Conservation (phyloP, 176 grass and related monocot genomes). For the Typha latifolia region DNA sequence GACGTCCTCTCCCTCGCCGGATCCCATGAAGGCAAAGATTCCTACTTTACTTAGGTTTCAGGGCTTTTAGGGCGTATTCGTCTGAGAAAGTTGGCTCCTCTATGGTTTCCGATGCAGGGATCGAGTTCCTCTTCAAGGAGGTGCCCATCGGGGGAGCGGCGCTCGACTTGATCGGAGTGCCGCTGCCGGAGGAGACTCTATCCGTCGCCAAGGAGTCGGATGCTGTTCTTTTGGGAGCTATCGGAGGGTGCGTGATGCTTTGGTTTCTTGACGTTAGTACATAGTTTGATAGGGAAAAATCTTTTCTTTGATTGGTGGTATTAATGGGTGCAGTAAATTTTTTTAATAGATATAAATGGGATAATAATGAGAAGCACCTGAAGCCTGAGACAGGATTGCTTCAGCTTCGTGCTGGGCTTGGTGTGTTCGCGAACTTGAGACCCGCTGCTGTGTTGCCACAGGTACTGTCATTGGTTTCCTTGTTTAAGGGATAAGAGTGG, state of each 20-base stretch:
- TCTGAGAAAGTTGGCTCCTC: not conserved
- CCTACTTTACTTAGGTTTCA: slow-evolving; percentile 3
- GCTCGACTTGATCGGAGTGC: slow-evolving; percentile 45
- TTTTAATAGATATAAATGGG: slow-evolving; percentile 73
- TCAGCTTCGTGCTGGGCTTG: slow-evolving; percentile 53
- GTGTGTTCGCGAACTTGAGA: slow-evolving; percentile 77
- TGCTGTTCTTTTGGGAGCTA: slow-evolving; percentile 55
- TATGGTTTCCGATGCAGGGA: slow-evolving; percentile 23
- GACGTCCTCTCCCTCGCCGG: slow-evolving; percentile 64
- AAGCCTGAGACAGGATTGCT: slow-evolving; percentile 88
- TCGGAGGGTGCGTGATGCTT: slow-evolving; percentile 48
- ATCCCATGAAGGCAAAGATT: slow-evolving; percentile 43
- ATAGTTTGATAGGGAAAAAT: not conserved
- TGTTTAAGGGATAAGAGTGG: not conserved
- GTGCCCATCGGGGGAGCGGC: slow-evolving; percentile 68
- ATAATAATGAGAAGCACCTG: slow-evolving; percentile 92
- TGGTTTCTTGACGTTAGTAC: not conserved
- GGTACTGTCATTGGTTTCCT: slow-evolving; percentile 19
- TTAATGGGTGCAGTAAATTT: not conserved
- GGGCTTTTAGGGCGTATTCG: not conserved
- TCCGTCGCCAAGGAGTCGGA: slow-evolving; percentile 37
- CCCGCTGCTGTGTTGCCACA: slow-evolving; percentile 73
- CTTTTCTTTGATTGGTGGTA: no score
- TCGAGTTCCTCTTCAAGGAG: slow-evolving; percentile 51
- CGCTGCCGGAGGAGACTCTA: slow-evolving; percentile 72